Evolutionary conservation across 768 basidiomycete species (phyloP), one percentile per base, ranked within the genome.

Genomic region (Phanerochaete carnosa): DNA sequence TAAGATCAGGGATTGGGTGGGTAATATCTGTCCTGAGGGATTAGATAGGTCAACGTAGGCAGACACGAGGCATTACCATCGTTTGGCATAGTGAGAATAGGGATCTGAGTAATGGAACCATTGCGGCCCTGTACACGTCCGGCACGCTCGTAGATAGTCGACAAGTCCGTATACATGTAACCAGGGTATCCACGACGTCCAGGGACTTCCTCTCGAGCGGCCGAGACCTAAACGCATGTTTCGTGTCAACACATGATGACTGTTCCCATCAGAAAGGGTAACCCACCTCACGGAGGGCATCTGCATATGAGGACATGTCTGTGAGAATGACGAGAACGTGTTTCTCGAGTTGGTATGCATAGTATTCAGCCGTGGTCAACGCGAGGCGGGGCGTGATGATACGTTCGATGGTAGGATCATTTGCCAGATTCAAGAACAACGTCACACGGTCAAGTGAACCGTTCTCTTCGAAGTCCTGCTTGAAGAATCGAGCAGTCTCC

Each of bases 401-500:
- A 75, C 97, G 93, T 75, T 99, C 97, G 74, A 99, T 99, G 15
- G 97, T 99, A 26, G 97, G 97, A 73, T 99, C 97, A 70, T 98
- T 98, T 43, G 97, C 97, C 72, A 98, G 78, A 79, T 99, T 99
- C 73, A 99, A 83, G 88, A 99, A 99, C 56, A 99, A 82, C 7
- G 97, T 98, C 57, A 97, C 95, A 67, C 97, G 90, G 77, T 98
- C 95, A 63, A 98, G 83, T 81, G 89, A 92, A 57, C 97, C 97
- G 72, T 97, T 98, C 69, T 97, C 96, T 76, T 98, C 95, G 73
- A 98, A 98, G 79, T 99, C 97, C 73, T 95, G 92, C 76, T 96
- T 95, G 90, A 99, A 99, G 83, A 97, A 99, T 56, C 96, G 88
- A 51, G 97, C 97, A 6, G 97, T 98, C 76, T 99, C 97, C 95